Evolutionary conservation across 208 protist genomes (phyloP).

Genomic region (Crithidia bombi): DNA sequence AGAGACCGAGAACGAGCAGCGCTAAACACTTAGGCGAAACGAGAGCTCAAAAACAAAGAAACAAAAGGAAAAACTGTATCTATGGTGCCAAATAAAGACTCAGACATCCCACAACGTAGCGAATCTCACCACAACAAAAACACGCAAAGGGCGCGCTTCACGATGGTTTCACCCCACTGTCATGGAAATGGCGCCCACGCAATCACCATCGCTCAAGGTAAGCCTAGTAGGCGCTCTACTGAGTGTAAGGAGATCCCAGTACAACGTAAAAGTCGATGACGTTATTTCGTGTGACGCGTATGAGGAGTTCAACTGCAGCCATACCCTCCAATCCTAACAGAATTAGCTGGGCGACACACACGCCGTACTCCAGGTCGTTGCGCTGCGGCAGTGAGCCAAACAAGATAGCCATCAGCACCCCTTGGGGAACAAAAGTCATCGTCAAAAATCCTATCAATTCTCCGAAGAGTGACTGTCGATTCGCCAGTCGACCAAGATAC

Average conservation of each 20-base stretch:
- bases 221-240: neutral
- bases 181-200: neutral
- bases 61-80: too few species aligned
- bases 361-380: constrained; percentile 63
- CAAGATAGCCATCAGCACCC: constrained; percentile 52
- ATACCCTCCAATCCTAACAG: constrained; percentile 52
- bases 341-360: constrained; percentile 69
- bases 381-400: constrained; percentile 41
- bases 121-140: neutral
- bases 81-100: too few species aligned
- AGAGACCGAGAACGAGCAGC: too few species aligned
- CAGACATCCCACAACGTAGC: too few species aligned
- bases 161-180: too few species aligned
- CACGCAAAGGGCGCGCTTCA: too few species aligned
- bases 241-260: constrained; percentile 28
- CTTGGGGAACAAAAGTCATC: constrained; percentile 62
- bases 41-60: too few species aligned
- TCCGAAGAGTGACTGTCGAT: constrained; percentile 47
- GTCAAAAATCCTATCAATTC: constrained; percentile 54
- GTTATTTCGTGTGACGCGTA: constrained; percentile 59
- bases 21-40: too few species aligned
- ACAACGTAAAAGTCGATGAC: constrained; percentile 77
- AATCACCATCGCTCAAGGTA: too few species aligned
- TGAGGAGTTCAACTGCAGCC: constrained; percentile 33
- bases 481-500: constrained; percentile 50